Percentiles rank a stretch among this genome's conserved stretches.
These are phyloP conservation scores for Sclerotinia sclerotiorum DNA, from an alignment of 2,329 filamentous ascomycete species.

Conservation along the genomic window DNA sequence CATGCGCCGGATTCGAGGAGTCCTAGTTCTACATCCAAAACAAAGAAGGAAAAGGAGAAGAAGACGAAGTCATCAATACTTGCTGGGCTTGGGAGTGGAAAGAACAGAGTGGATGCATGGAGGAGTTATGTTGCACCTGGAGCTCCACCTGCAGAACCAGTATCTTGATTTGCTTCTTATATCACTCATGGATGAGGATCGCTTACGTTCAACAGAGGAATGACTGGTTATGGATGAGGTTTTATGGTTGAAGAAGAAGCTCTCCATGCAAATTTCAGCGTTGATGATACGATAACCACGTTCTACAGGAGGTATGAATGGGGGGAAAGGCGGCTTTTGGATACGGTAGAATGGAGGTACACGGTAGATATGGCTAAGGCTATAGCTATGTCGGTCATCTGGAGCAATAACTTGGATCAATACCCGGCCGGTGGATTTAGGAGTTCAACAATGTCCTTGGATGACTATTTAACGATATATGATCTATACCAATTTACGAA, in stretches of 20 bases:
- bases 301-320: neutral
- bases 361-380: neutral
- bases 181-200: neutral
- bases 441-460: neutral
- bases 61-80: constrained; percentile 27
- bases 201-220: neutral
- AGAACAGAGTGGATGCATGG: constrained; percentile 39
- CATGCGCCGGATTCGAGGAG: constrained; percentile 31
- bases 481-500: constrained; percentile 8
- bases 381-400: neutral
- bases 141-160: constrained; percentile 36
- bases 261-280: no score
- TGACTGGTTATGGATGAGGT: neutral
- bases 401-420: constrained; percentile 13
- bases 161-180: constrained; percentile 26
- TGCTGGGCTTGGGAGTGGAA: constrained; percentile 35
- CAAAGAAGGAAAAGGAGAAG: constrained; percentile 4
- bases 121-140: constrained; percentile 37
- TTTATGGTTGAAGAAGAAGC: neutral
- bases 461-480: constrained; percentile 9
- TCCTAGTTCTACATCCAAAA: neutral
- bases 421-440: constrained; percentile 7
- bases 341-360: neutral
- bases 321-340: neutral
- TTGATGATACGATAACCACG: neutral